phyloP scores from a whole-genome alignment of 176 grass and related monocot genomes.

The Raddia guianensis region DNA sequence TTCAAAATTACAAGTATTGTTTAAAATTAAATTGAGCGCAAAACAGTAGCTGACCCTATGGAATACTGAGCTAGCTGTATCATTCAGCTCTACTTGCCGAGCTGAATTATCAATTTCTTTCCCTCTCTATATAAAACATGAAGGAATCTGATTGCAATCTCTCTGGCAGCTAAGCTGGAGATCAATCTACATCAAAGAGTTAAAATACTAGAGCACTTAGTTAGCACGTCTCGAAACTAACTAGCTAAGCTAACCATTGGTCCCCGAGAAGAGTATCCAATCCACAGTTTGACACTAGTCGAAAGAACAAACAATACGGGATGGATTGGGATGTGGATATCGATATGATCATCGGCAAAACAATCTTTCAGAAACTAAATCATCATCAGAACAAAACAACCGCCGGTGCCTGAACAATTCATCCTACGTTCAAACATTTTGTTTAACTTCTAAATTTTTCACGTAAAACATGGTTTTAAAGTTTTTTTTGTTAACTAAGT shows the following conservation, averaged over 20 bases:
- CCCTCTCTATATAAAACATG: not conserved
- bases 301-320: not conserved
- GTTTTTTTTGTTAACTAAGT: too few species aligned
- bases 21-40: not conserved
- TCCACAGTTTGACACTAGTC: not conserved
- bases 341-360: not conserved
- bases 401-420: not conserved
- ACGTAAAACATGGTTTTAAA: too few species aligned
- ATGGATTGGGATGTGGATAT: not conserved
- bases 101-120: not conserved
- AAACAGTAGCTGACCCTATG: not conserved
- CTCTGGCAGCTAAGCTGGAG: slow-evolving; percentile 34
- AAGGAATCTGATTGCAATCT: not conserved
- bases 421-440: too few species aligned
- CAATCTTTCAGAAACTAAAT: not conserved
- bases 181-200: slow-evolving; percentile 38
- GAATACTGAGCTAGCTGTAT: not conserved
- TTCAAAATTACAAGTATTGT: too few species aligned
- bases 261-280: not conserved
- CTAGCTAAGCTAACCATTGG: slow-evolving; percentile 16
- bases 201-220: not conserved
- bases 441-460: too few species aligned
- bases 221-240: not conserved
- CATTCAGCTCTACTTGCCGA: not conserved
- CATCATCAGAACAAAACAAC: not conserved